These are phyloP conservation scores for Inosperma sp. DNA, from an alignment of 768 basidiomycete genomes.

Conservation along the genomic window DNA sequence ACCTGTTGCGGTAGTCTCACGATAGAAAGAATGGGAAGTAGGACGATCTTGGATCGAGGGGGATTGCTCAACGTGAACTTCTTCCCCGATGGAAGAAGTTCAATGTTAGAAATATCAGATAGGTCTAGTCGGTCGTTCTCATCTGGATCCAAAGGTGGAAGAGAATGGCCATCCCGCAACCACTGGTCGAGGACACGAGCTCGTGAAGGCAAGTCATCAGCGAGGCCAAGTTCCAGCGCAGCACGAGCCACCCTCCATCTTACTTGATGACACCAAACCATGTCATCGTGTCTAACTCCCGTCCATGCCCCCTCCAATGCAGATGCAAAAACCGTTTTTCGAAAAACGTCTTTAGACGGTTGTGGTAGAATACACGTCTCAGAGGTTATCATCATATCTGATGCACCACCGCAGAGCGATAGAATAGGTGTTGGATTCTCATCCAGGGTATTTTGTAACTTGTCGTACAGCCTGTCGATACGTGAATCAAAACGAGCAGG, in stretches of 20 bases:
- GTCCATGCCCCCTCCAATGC: conserved; percentile 91
- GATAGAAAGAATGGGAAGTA: conserved; percentile 43
- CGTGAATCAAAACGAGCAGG: conserved; percentile 84
- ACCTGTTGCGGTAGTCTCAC: conserved; percentile 29
- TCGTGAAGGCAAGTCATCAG: conserved; percentile 24
- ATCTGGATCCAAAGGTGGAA: conserved; percentile 30
- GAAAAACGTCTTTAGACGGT: conserved; percentile 30
- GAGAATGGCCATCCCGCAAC: conserved; percentile 58
- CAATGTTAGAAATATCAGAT: conserved; percentile 27
- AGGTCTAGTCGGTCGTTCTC: conserved; percentile 18
- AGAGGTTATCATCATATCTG: conserved; percentile 88
- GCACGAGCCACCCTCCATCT: conserved; percentile 83
- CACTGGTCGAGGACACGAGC: conserved; percentile 52
- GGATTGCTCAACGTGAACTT: conserved; percentile 45
- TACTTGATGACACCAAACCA: conserved; percentile 99
- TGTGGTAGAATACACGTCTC: conserved; percentile 72
- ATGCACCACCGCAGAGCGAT: conserved; percentile 87
- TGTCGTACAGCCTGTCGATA: conserved; percentile 68
- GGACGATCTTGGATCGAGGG: conserved; percentile 38
- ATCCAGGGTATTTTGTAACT: conserved; percentile 37
- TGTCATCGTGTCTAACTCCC: conserved; percentile 90
- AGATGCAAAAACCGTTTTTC: conserved; percentile 76
- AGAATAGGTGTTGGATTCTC: conserved; percentile 61
- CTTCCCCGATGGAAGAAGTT: conserved; percentile 33
- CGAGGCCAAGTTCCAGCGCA: conserved; percentile 60